Evolutionary conservation across 2,329 filamentous ascomycete genomes (phyloP), one percentile per base, ranked within the genome.

Genomic region (Elsinoe necatrix): DNA sequence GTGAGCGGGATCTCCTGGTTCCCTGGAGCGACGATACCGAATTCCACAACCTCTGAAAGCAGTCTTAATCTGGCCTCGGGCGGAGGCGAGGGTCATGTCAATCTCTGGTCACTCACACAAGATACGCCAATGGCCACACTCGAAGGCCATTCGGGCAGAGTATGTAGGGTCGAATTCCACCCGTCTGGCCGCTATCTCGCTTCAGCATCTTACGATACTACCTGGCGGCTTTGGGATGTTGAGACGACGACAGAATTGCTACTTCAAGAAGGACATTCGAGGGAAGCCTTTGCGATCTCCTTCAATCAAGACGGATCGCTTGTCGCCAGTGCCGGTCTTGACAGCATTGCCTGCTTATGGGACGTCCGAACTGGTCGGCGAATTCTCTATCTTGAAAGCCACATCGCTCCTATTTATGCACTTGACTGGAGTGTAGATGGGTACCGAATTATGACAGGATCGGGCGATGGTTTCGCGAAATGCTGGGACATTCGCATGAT

Each of bases 401-500:
- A 95, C 66, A 93, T 96, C 67, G 88, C 91, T 60, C 91, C 95
- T 12, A 95, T 98, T 55, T 91, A 95, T 66, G 90, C 85, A 0
- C 76, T 97, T 4, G 91, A 96, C 70, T 98, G 95, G 93, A 84
- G 87, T 58, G 80, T 85, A 0, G 93, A 98, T 67, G 90, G 92
- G 4, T 85, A 95, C 69, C 83, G 93, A n/a, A 82, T 97, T 7
- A 76, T 97, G n/a, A 90, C 90, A 0, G 91, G 90, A 1, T 95
- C 90, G 12, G 89, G 85, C 1, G 93, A 98, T 67, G 92, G 92
- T 16, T 97, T 93, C 81, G 84, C 95, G 66, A 97, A 96, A 71
- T 96, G 92, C 72, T 98, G 93, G 93, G 93, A 98, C 68, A 79
- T 98, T 54, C 84, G 93, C 45, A 92, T 93, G 65, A 91, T 97